phyloP scores from a whole-genome alignment of 73 alveolate genomes.

The Paraurostyla sp. region DNA sequence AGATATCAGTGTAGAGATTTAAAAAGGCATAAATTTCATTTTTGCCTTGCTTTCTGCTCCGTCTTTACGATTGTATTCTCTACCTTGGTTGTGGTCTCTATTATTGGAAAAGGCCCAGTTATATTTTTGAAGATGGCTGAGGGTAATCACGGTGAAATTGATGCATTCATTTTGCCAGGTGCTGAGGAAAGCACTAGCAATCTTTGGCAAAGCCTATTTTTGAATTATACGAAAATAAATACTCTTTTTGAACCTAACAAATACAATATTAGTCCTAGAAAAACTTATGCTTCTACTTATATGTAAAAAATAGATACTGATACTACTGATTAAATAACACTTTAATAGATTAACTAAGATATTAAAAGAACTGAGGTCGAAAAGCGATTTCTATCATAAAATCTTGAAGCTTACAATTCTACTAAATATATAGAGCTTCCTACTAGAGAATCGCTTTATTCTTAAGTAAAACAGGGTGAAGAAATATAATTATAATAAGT shows the following conservation, averaged over 20 bases:
- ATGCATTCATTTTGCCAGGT: slow-evolving; percentile 61
- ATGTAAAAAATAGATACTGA: background rate
- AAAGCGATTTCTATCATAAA: no score
- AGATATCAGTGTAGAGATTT: slow-evolving; percentile 67
- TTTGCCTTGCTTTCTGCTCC: slow-evolving; percentile 84
- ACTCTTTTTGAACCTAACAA: background rate
- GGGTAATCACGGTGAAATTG: slow-evolving; percentile 77
- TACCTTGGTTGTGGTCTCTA: slow-evolving; percentile 81
- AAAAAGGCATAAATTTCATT: slow-evolving; percentile 83
- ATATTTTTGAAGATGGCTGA: slow-evolving; percentile 87
- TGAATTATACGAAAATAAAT: background rate
- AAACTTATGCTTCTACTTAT: slow-evolving; percentile 32
- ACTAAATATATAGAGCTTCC: no score
- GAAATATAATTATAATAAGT: no score
- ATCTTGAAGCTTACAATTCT: no score
- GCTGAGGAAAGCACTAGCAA: background rate
- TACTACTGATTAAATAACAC: background rate
- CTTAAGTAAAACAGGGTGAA: no score
- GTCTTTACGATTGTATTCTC: slow-evolving; percentile 83
- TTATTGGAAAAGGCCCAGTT: slow-evolving; percentile 88
- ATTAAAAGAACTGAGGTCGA: background rate
- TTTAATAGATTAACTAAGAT: background rate
- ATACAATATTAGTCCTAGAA: slow-evolving; percentile 11
- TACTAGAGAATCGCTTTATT: no score
- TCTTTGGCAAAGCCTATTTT: background rate